Base-by-base conservation (phyloP, 345 rosid species). In the Boechera stricta region DNA sequence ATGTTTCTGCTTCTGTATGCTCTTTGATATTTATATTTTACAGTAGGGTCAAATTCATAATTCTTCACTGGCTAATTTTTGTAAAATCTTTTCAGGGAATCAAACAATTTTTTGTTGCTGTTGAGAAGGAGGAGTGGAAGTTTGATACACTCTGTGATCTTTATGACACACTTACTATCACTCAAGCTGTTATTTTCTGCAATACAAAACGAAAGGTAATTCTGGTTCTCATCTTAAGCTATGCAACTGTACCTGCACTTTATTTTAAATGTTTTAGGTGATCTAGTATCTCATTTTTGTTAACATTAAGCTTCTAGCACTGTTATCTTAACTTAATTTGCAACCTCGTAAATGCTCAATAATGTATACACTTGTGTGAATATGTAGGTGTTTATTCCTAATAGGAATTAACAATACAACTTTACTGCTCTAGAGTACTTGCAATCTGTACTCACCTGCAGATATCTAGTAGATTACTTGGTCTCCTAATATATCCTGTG, bases 71-170 rank as follows among this genome's bases (percentile, higher is more conserved):
- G 45, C 72, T 69, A 41, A 69, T 54, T 36, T 64, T 62, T 24
- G 28, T 62, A 2, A 9, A 35, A 42, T 55, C n/a, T 42, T 74
- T 68, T 57, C 83, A 92, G 99, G 98, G 99, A 18, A 92, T 92
- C 83, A 95, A 91, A 77, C 98, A 95, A 73, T 95, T 92, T 78
- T 92, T 92, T 31, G 96, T 95, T 56, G 92, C 94, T 1, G 99
- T 95, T 77, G 99, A 95, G 87, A 86, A 85, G 58, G 99, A 95
- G 80, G 98, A 95, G 44, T 95, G 99, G 99, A 95, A 95, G 79
- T 95, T 95, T 82, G 99, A 95, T 80, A 95, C 99, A 3, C 83
- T 95, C 13, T 88, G 94, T 71, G 99, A 95, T 82, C 98, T 91
- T 67, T 92, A 95, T 82, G 98, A 95, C 71, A 95, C 99, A 49